Evolutionary conservation across 2,329 filamentous ascomycete genomes (phyloP).

Genomic region (Verticillium zaregamsianum): DNA sequence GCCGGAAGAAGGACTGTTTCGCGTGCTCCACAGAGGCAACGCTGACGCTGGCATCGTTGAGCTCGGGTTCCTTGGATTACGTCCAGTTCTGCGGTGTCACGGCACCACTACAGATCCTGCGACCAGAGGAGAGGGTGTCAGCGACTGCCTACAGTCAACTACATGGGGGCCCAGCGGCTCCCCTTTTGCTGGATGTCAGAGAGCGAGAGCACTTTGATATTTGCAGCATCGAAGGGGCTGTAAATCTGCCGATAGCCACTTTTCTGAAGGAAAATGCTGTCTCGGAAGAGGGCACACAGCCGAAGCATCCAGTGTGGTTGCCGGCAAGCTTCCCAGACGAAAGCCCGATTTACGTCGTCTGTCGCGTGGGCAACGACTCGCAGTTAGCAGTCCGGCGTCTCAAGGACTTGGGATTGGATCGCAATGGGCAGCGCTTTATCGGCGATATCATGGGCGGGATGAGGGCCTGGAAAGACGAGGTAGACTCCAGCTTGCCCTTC

Average conservation of each 20-base stretch:
- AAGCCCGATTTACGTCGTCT: constrained; percentile 66
- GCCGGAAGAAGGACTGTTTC: constrained; percentile 65
- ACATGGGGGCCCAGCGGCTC: constrained; percentile 18
- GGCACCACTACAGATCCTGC: constrained; percentile 51
- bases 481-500: constrained; percentile 57
- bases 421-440: constrained; percentile 52
- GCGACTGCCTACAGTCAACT: constrained; percentile 52
- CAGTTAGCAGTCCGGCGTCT: constrained; percentile 65
- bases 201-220: constrained; percentile 83
- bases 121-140: constrained; percentile 62
- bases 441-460: constrained; percentile 71
- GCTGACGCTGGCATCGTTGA: constrained; percentile 60
- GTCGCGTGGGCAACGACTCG: constrained; percentile 74
- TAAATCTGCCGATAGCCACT: constrained; percentile 60
- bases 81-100: constrained; percentile 75
- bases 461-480: constrained; percentile 64
- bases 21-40: constrained; percentile 65
- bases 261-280: constrained; percentile 49
- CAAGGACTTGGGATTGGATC: constrained; percentile 54
- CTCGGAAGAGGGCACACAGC: constrained; percentile 8
- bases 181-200: constrained; percentile 75
- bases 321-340: constrained; percentile 31
- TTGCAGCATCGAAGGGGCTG: constrained; percentile 67
- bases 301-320: constrained; percentile 29
- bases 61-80: constrained; percentile 71